Conservation (phyloP, 306 rosid species). For the Hippophae rhamnoides region DNA sequence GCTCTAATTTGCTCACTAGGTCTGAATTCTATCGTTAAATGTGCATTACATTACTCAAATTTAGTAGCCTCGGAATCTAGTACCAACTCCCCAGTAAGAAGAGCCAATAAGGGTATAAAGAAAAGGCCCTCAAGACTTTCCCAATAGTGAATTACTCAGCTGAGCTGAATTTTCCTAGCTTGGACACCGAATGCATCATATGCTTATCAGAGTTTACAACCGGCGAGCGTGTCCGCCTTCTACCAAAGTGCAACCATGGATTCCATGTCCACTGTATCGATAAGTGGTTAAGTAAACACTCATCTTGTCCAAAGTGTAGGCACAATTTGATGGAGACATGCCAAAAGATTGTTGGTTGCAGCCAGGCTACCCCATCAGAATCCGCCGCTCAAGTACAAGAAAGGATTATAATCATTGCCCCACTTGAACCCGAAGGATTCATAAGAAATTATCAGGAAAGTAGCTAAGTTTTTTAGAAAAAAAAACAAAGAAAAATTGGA, state of each 20-base stretch:
- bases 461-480: too few relatives aligned
- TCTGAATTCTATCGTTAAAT: conserved; percentile 68
- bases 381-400: conserved; percentile 22
- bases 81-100: conserved; percentile 1
- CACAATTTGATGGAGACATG: conserved; percentile 64
- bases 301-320: conserved; percentile 17
- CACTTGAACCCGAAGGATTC: conserved; percentile 55
- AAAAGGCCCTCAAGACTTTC: conserved; percentile 72
- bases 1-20: conserved; percentile 83
- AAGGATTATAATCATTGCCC: conserved; percentile 27
- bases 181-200: conserved; percentile 66
- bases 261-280: conserved; percentile 77
- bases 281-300: conserved; percentile 77
- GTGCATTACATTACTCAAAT: conserved; percentile 59
- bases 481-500: too few relatives aligned
- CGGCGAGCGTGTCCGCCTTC: conserved; percentile 56
- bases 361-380: conserved; percentile 26
- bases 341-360: conserved; percentile 54
- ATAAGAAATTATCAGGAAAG: conserved; percentile 14
- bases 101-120: conserved; percentile 51
- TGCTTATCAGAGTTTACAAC: conserved; percentile 57
- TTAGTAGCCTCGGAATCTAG: conserved; percentile 26
- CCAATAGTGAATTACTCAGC: conserved; percentile 42
- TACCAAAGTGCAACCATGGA: conserved; percentile 82
- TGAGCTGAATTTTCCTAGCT: conserved; percentile 38